Base-by-base conservation (phyloP, 139 green algal species). In the Haematococcus lacustris region DNA sequence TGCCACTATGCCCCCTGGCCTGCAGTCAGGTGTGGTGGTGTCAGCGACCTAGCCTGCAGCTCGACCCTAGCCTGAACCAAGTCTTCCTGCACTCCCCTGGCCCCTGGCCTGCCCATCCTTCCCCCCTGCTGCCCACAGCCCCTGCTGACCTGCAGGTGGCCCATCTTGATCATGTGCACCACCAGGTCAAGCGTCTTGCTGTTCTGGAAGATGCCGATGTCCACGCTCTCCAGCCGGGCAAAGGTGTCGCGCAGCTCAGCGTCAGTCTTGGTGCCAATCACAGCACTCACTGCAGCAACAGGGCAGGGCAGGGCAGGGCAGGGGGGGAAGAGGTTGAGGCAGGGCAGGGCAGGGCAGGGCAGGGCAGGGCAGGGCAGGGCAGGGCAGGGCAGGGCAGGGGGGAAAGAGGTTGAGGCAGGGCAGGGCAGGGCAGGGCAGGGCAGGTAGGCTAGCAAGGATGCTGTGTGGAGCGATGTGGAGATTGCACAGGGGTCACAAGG, bases 201-300 rank as follows among this genome's bases (percentile, higher is more conserved):
- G 78, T 92, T 93, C 71, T 86, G 86, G 88, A 97, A 97, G 71
- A 97, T 95, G 23, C 77, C 75, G 30, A 96, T 78, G 77, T 97
- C 90, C 34, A 97, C 81, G 26, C 83, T 61, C 59, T 86, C 75
- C 53, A 92, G 67, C 68, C 87, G n/a, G 1, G 43, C 47, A 40
- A 96, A 91, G 73, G 88, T 81, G 25, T 87, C 74, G 0, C 38
- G 28, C 67, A 97, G 83, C 85, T 96, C 87, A 1, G 53, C 66
- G 64, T 97, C 92, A 7, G 86, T 94, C 62, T 85, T 79, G 2
- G 88, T 94, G 32, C 80, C 87, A 1, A 92, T 76, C 64, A 93
- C 86, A 21, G 86, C 83, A 34, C 82, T 83, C 38, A 96, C 88
- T 86, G 79, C 74, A 76, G 28, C 33, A 30, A 37, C 0, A 7